A percentile compares a stretch with the other conserved stretches of the same genome.
Conservation (phyloP, 2,329 filamentous ascomycete genomes). For the Cytospora piceicola region DNA sequence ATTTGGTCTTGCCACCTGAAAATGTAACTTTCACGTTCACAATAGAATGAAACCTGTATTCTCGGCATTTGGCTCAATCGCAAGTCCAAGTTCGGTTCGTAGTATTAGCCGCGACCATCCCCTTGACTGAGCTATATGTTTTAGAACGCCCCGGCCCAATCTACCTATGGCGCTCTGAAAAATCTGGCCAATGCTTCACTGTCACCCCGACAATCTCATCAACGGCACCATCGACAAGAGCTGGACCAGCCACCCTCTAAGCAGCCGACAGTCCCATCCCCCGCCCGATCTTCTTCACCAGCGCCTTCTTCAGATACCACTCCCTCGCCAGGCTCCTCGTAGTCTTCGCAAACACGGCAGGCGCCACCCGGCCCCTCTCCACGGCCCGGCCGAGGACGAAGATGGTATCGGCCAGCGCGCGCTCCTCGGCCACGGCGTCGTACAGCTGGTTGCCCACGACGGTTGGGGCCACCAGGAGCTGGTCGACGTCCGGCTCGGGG, state of each 20-base stretch:
- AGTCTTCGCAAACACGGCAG: slow-evolving; percentile 77
- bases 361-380: slow-evolving; percentile 71
- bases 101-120: neutral
- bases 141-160: neutral
- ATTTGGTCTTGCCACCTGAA: neutral
- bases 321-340: slow-evolving; percentile 76
- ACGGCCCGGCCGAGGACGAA: slow-evolving; percentile 79
- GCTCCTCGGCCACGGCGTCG: slow-evolving; percentile 84
- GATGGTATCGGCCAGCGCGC: slow-evolving; percentile 82
- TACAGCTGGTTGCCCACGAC: slow-evolving; percentile 94
- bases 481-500: slow-evolving; percentile 78
- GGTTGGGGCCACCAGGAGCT: slow-evolving; percentile 89
- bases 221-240: slow-evolving; percentile 6
- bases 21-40: neutral
- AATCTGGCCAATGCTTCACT: slow-evolving; percentile 9
- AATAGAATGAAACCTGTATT: neutral
- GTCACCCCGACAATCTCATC: neutral
- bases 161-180: neutral
- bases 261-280: slow-evolving; percentile 67
- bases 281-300: slow-evolving; percentile 75
- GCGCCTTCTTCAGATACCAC: slow-evolving; percentile 81
- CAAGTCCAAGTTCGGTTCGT: neutral
- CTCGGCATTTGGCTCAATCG: neutral
- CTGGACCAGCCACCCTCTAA: slow-evolving; percentile 6
- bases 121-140: neutral